A percentile compares a stretch with the other conserved stretches of the same genome.
These are phyloP conservation scores for Gonium pectorale DNA, from an alignment of 139 green algal species.

Conservation along the genomic window DNA sequence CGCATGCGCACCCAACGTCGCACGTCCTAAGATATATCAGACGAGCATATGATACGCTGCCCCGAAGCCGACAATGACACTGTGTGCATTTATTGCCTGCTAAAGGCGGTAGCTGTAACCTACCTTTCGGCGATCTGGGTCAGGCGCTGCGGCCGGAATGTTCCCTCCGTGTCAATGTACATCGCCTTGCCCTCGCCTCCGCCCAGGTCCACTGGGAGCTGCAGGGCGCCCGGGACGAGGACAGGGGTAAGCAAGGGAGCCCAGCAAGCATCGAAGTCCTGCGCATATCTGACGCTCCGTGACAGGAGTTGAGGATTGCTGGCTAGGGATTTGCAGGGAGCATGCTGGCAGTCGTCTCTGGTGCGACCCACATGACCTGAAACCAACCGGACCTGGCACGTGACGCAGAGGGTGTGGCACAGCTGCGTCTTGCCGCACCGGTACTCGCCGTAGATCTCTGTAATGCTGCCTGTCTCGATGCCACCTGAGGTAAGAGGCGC, in stretches of 20 bases:
- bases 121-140: conserved; percentile 93
- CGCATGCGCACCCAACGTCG: no score
- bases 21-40: no score
- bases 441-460: conserved; percentile 98
- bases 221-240: no score
- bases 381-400: conserved; percentile 83
- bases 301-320: no score
- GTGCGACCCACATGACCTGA: no score
- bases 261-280: no score
- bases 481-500: conserved; percentile 81
- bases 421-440: conserved; percentile 98
- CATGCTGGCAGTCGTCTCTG: no score
- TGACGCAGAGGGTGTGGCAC: conserved; percentile 98
- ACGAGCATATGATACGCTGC: no score
- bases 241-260: no score
- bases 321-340: no score
- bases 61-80: not conserved
- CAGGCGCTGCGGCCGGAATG: conserved; percentile 91
- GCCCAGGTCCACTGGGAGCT: conserved; percentile 92
- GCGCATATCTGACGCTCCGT: no score
- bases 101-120: no score
- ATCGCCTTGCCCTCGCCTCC: conserved; percentile 97
- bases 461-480: conserved; percentile 98
- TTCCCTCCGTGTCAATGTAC: conserved; percentile 99
- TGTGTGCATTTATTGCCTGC: not conserved